Evolutionary conservation across 768 basidiomycete species (phyloP).

Genomic region (Boletus reticuloceps): DNA sequence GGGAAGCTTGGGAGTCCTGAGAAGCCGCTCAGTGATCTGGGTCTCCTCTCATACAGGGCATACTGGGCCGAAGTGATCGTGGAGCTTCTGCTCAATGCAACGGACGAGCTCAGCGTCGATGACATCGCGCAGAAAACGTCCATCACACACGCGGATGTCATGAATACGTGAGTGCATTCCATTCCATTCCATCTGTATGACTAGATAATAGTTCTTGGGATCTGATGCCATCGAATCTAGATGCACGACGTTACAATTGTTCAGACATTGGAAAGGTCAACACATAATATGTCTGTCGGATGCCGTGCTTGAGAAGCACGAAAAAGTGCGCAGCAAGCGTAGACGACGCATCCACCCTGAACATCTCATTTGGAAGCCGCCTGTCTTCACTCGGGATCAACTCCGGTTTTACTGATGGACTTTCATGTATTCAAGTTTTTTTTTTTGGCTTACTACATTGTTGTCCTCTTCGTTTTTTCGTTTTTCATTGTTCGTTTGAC

Average conservation of each 20-base stretch:
- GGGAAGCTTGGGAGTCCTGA: conserved; percentile 95
- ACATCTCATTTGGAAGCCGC: conserved; percentile 90
- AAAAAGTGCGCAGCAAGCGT: conserved; percentile 77
- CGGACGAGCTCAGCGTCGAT: conserved; percentile 85
- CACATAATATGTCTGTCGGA: conserved; percentile 93
- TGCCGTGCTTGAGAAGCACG: conserved; percentile 85
- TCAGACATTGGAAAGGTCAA: conserved; percentile 94
- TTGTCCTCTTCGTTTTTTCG: background rate
- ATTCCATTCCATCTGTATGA: background rate
- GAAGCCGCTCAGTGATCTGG: conserved; percentile 94
- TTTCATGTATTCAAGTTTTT: background rate
- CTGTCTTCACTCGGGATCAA: conserved; percentile 87
- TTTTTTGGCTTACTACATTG: background rate
- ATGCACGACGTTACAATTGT: conserved; percentile 89
- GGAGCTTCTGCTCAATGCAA: conserved; percentile 72
- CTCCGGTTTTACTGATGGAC: conserved; percentile 56
- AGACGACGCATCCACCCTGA: conserved; percentile 77
- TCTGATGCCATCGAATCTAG: conserved; percentile 41
- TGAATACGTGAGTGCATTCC: conserved; percentile 84
- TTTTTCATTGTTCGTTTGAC: background rate
- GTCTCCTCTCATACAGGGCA: conserved; percentile 87
- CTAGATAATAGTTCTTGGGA: background rate
- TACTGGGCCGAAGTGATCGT: conserved; percentile 98
- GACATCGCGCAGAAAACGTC: conserved; percentile 95
- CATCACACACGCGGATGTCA: conserved; percentile 93